Base-by-base conservation (phyloP, 768 basidiomycete genomes). In the Mycena crocata region DNA sequence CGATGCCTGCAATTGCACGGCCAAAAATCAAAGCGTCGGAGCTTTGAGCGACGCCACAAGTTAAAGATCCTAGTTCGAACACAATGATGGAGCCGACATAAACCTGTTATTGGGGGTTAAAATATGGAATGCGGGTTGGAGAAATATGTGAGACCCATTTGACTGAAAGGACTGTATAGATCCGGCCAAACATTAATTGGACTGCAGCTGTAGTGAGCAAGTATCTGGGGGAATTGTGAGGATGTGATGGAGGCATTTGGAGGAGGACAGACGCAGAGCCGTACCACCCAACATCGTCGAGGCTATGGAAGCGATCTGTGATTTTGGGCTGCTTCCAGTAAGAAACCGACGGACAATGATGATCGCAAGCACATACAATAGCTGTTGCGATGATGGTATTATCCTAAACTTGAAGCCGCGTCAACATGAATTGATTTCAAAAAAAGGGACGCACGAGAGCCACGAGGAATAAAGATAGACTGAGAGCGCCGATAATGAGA, bases 1-100 rank as follows among this genome's bases (percentile, higher is more conserved):
- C 67, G 4, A 68, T 23, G 3, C 67, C 62, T 0, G 67, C 67
- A 23, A 68, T 64, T 9, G 67, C 67, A 14, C 67, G 67, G 7
- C 67, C 67, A 23, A 68, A n/a, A 35, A 68, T 68, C 2, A 68
- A 49, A 9, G 44, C 54, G 2, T 30, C 51, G 7, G 56, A 57
- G 62, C 9, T 42, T 1, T 62, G 62, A 2, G 67, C 67, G 28
- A 57, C 62, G 6, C 54, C 62, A 26, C 62, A 64, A 21, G 57
- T 57, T 13, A 66, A 23, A 35, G 49, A 51, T 6, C 64, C 64
- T 21, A 64, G 54, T n/a, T 64, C 63, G 32, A 64, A 64, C 19
- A 64, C 28, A 13, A 26, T n/a, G 31, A 64, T 64, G 1, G 63
- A 44, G 2, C 8, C 24, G 19, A 64, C 40, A n/a, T 48, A 64